Evolutionary conservation across 1,284 basidiomycete species (phyloP).

Genomic region (Leccinum insolens): DNA sequence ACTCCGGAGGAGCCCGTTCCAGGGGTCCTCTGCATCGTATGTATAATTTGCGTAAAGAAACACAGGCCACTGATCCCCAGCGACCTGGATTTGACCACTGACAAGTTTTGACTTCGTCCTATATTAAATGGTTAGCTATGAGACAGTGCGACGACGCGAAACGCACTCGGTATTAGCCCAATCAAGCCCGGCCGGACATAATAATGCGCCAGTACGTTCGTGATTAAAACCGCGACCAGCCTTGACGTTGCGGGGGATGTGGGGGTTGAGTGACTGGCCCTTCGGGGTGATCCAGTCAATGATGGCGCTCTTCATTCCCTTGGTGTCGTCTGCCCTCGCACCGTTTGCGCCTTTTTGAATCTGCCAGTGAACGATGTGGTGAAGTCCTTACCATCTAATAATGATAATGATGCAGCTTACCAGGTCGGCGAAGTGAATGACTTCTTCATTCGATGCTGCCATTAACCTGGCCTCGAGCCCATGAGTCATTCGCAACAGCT

Average conservation of each 20-base stretch:
- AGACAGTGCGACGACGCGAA: not conserved
- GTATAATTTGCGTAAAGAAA: not conserved
- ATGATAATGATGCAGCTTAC: not conserved
- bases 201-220: not conserved
- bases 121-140: not conserved
- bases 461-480: not conserved
- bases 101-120: not conserved
- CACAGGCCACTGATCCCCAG: not conserved
- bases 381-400: not conserved
- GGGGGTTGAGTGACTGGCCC: not conserved
- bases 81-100: not conserved
- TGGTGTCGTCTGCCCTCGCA: not conserved
- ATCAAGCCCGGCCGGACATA: not conserved
- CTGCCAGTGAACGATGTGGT: not conserved
- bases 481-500: not conserved
- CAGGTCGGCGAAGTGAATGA: not conserved
- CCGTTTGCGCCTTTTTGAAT: not conserved
- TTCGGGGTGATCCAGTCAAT: not conserved
- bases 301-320: not conserved
- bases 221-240: not conserved
- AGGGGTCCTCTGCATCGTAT: not conserved
- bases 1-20: not conserved
- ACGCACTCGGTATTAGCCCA: not conserved
- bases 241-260: constrained; percentile 1
- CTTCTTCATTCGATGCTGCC: not conserved